A percentile compares a stretch with the other conserved stretches of the same genome.
Evolutionary conservation across 139 green algal genomes (phyloP).

Genomic region (Tetraselmis chui): DNA sequence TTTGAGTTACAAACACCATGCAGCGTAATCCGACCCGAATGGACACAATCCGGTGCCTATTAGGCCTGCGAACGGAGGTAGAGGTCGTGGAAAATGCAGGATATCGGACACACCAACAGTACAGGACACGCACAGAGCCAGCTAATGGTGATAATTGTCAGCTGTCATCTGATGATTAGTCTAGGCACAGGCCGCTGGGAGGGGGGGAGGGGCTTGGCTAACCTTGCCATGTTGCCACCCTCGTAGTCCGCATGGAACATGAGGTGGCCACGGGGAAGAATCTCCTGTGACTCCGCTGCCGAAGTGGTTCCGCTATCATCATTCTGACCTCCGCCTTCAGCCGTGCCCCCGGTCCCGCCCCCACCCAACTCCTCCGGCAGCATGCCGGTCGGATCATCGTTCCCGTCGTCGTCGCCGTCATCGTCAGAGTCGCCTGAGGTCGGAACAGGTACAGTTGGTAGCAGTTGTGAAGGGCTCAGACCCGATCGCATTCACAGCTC

Average conservation of each 20-base stretch:
- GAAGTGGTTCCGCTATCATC: neutral
- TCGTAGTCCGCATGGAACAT: slow-evolving; percentile 29
- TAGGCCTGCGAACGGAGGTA: no score
- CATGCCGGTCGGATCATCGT: neutral
- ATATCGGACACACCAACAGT: neutral
- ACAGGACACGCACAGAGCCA: no score
- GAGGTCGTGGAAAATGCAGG: no score
- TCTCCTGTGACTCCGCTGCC: neutral
- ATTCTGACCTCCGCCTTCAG: neutral
- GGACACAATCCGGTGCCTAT: no score
- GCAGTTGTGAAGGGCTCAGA: no score
- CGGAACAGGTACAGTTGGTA: no score
- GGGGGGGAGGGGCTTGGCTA: neutral
- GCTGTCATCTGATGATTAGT: neutral
- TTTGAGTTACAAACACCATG: no score
- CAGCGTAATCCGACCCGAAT: no score
- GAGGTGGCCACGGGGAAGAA: neutral
- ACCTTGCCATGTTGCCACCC: slow-evolving; percentile 27
- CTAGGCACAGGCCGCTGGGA: no score
- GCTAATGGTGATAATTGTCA: no score
- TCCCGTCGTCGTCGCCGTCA: neutral
- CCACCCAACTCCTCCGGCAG: neutral
- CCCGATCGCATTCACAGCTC: no score
- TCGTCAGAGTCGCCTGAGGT: neutral
- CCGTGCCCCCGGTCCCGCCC: neutral